phyloP scores from a whole-genome alignment of 768 basidiomycete species.

The Tulasnella sp. region DNA sequence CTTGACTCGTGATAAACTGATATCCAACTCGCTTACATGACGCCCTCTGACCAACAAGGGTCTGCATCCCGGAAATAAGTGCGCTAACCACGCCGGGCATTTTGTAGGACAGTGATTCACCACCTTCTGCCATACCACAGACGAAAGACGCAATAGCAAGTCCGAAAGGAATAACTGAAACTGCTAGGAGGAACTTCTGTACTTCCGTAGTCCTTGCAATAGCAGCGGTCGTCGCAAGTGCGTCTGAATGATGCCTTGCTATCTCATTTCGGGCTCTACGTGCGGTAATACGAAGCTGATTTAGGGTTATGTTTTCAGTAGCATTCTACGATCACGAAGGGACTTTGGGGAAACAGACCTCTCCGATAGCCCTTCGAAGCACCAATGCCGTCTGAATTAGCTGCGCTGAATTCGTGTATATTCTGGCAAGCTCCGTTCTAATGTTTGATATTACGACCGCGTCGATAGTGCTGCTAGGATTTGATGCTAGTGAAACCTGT shows the following conservation, averaged over 20 bases:
- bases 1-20: neutral
- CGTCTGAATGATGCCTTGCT: neutral
- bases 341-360: neutral
- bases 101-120: neutral
- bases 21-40: neutral
- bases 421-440: neutral
- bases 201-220: neutral
- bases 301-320: neutral
- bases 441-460: neutral
- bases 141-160: neutral
- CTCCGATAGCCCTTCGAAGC: neutral
- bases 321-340: neutral
- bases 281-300: neutral
- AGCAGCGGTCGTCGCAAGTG: neutral
- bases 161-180: neutral
- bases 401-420: neutral
- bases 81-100: neutral
- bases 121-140: neutral
- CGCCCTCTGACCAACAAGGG: neutral
- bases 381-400: neutral
- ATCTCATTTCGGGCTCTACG: neutral
- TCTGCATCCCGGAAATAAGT: neutral
- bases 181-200: neutral
- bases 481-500: neutral
- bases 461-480: neutral